Evolutionary conservation across 2,329 filamentous ascomycete species (phyloP), one percentile per base, ranked within the genome.

Genomic region (Trichoderma brevicompactum): DNA sequence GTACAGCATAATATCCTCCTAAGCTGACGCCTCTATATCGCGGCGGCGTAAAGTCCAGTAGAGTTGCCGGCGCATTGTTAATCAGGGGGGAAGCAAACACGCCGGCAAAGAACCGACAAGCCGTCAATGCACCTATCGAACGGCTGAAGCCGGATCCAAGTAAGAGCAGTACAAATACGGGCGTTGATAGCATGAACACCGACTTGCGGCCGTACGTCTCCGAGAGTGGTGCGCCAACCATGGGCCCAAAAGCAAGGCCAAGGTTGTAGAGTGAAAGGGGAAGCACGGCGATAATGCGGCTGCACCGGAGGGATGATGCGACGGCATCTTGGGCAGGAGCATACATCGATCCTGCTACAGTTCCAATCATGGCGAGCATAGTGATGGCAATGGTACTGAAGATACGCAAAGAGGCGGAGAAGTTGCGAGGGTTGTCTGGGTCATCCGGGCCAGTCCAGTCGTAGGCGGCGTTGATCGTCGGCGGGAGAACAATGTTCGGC

Each of bases 371-470:
- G 36, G 89, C 87, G 73, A 92, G 91, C 70, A 88, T 90, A 6
- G 88, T 90, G 17, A 85, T 71, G 1, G 92, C 89, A 0, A 95
- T 90, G 19, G 92, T 95, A 72, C 86, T 89, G 71, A 88, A 90
- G 89, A 91, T 92, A 76, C 92, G 93, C 75, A 81, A 87, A 1
- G 77, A 78, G 73, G 90, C 91, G 43, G 84, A 85, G 89, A 90
- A 94, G 77, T 94, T 94, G 81, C 93, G 93, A 0, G 91, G 91
- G 73, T 94, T 93, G 69, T 89, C 89, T 0, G 86, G 85, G 74
- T 94, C 91, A 67, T 87, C 79, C 12, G 88, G 82, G 7, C 69
- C 70, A n/a, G 69, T 71, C 71, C 71, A 74, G 68, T 74, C 71
- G 54, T 67, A 70, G 15, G 69, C 70, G 5, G 70, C 72, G 65